These are phyloP conservation scores for Backusella parvicylindrica DNA, from an alignment of 192 early-diverging fungal species.

Conservation along the genomic window DNA sequence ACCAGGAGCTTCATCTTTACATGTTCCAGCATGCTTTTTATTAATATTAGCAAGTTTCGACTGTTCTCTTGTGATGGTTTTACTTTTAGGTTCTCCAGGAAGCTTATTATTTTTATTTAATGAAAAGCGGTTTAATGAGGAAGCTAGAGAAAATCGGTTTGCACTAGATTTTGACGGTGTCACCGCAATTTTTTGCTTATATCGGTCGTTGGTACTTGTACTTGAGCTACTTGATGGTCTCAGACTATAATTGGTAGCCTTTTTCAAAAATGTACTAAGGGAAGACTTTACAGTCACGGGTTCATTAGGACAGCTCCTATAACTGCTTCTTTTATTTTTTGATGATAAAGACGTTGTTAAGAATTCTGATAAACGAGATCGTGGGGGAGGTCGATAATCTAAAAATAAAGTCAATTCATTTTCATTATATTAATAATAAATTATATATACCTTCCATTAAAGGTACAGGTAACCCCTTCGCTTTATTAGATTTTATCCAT, in stretches of 20 bases:
- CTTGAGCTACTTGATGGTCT: not conserved
- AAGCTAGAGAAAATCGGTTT: constrained; percentile 3
- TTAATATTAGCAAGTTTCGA: not conserved
- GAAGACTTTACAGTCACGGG: not conserved
- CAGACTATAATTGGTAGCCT: constrained; percentile 1
- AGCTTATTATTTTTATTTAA: not conserved
- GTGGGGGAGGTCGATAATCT: constrained; percentile 1
- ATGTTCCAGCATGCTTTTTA: not conserved
- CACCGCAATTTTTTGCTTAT: not conserved
- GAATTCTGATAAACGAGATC: not conserved
- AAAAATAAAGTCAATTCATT: not conserved
- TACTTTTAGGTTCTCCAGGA: not conserved
- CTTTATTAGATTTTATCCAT: constrained; percentile 10
- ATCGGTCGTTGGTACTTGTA: not conserved
- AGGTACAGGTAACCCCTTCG: not conserved
- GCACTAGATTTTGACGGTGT: not conserved
- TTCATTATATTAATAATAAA: not conserved
- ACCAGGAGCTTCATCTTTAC: not conserved
- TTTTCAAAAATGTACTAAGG: constrained; percentile 3
- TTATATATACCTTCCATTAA: constrained; percentile 1
- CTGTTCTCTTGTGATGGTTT: not conserved
- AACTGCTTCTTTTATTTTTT: not conserved
- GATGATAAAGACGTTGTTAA: not conserved
- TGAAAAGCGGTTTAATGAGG: constrained; percentile 5
- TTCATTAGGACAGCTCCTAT: not conserved